Evolutionary conservation across 192 early-diverging fungal species (phyloP), one percentile per base, ranked within the genome.

Genomic region (Entomortierella parvispora): DNA sequence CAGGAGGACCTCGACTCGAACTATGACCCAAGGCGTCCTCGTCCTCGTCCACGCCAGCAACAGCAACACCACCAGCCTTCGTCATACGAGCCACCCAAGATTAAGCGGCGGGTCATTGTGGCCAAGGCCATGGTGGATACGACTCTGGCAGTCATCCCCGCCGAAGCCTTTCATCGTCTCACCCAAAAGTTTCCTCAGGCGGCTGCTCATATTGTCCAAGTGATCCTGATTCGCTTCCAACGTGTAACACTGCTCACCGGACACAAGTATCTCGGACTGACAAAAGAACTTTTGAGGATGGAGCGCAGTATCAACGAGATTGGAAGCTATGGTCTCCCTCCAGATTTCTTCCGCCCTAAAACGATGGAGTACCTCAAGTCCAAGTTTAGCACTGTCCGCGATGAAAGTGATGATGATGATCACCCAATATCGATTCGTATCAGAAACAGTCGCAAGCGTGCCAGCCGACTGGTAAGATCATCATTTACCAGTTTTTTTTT

Each of bases 141-240:
- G 1, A 99, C 97, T 0, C 84, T 99, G 33, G 94, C 93, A 22
- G 92, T 98, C 43, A 95, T 99, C 48, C 97, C 97, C 6, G 96
- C 91, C 12, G 89, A 93, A 64, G 96, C 96, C 1, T 99, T 99
- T 70, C 90, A 91, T 63, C 87, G 92, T 49, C 80, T 99, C 53
- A 93, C 92, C 12, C 89, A 90, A 68, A 94, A 96, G 67, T 96
- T 94, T 80, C 96, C 97, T 22, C 90, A 92, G 52, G 93, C 97
- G 0, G 95, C 93, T 0, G 93, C 97, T 33, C 95, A 97, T 62
- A 97, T 99, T 40, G 90, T 95, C 4, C 97, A 97, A 65, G 96
- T 98, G 17, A 97, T 99, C 62, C 69, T 99, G 66, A 95, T 95
- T 2, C 89, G 97, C 33, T 94, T 99, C 65, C 95, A 98, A 80